Base-by-base conservation (phyloP, 305 asterid genomes). In the Striga hermonthica region DNA sequence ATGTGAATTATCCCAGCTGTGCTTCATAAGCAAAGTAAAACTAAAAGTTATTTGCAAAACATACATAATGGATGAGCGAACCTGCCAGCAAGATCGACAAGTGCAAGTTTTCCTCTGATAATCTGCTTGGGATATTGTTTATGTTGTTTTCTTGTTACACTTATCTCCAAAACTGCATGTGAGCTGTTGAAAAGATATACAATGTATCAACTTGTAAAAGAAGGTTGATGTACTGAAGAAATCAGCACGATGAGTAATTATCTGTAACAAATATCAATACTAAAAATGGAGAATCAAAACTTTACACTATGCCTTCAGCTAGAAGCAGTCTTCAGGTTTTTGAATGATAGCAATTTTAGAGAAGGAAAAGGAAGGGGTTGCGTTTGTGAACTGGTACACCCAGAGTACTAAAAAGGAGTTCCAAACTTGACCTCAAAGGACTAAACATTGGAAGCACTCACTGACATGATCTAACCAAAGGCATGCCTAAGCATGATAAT, bases 61-160 rank as follows among this genome's bases (percentile, higher is more conserved):
- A 16, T 76, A 70, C 73, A 35, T 53, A 67, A 72, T 7, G 57
- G 61, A 58, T 64, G 62, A 36, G 52, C 74, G 40, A 64, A 92
- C 98, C 98, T 89, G 83, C 98, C 98, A 76, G 98, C 98, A 81
- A 92, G 97, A 86, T 92, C 97, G 67, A 89, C 98, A 57, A 91
- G 84, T 55, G 98, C 91, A 66, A 91, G 91, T 75, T 86, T 91
- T 79, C 97, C 98, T 77, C 78, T 85, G 64, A 87, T 75, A 68
- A 92, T 83, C 86, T 86, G 97, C 77, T 83, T 84, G 68, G 88
- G 86, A 79, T 82, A 81, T 76, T 83, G 76, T 67, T 80, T 73
- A 64, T 80, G 82, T 72, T 81, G 89, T 62, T 87, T 89, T 68
- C 93, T 89, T 62, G 73, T 72, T 76, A 92, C 90, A 7, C 75